Evolutionary conservation across 2,329 filamentous ascomycete species (phyloP), one percentile per base, ranked within the genome.

Genomic region (Aspergillus thermomutatus): DNA sequence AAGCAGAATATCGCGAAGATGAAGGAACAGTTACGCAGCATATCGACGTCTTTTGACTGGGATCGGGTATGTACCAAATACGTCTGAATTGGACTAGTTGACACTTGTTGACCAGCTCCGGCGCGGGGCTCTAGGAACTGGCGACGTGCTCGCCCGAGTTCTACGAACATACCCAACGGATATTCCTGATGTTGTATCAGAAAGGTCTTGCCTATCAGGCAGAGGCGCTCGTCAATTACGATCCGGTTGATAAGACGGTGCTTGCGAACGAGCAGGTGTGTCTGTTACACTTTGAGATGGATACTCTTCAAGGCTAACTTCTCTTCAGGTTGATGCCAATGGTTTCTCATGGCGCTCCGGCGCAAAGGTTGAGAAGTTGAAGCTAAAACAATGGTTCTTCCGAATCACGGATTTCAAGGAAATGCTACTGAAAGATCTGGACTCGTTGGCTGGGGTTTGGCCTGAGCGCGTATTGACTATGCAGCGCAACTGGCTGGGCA

Each of bases 401-500:
- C 87, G 86, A 60, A 95, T 94, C 67, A 93, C 91, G 3, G 83
- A 84, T 50, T 94, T 90, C 68, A 86, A 89, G 59, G 86, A 93
- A 53, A 79, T 84, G 3, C 77, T 96, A 7, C 77, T 95, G 26
- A 77, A 86, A 27, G 90, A 91, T 60, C 80, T 96, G 1, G 84
- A 91, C 28, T 74, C 78, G 3, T 79, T 96, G 37, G 79, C 83
- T 11, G 82, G 81, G 2, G 82, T 82, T 21, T 96, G 92, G 92
- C 92, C 92, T 0, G 90, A 94, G 63, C 84, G 87, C 64, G 92
- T 96, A 8, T 67, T 93, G 34, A 78, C 88, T 3, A 92, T 94
- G 85, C 92, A 96, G 72, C 86, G 82, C 65, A 91, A 96, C 69
- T 96, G 92, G 92, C 81, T 96, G 26, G 92, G 92, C 27, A 90